A percentile compares a stretch with the other conserved stretches of the same genome.
These are phyloP conservation scores for Colletotrichum tropicicola DNA, from an alignment of 2,329 filamentous ascomycete species.

Conservation along the genomic window DNA sequence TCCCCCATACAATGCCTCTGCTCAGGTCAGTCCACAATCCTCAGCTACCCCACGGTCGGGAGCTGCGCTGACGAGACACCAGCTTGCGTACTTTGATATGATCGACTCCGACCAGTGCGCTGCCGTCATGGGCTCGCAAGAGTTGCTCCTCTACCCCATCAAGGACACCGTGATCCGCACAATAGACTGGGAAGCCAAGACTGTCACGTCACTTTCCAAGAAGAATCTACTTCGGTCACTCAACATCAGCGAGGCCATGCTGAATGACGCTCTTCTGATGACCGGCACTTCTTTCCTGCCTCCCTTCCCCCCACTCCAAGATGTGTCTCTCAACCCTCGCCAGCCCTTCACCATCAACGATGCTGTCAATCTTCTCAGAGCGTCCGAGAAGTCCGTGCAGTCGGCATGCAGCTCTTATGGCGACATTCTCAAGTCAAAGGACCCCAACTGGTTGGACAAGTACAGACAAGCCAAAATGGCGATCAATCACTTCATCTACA, in stretches of 20 bases:
- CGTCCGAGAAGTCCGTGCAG: constrained; percentile 75
- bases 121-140: constrained; percentile 84
- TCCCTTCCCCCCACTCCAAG: constrained; percentile 80
- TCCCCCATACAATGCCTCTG: constrained; percentile 87
- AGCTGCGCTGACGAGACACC: constrained; percentile 38
- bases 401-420: constrained; percentile 80
- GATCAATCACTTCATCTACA: constrained; percentile 87
- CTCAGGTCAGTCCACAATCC: constrained; percentile 69
- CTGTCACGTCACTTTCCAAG: constrained; percentile 71
- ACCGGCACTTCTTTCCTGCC: constrained; percentile 83
- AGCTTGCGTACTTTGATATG: constrained; percentile 83
- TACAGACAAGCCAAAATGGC: constrained; percentile 88
- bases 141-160: constrained; percentile 86
- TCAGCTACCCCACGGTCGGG: not conserved
- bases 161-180: constrained; percentile 75
- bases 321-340: constrained; percentile 60
- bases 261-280: constrained; percentile 86
- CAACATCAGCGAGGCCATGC: constrained; percentile 73
- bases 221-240: constrained; percentile 76
- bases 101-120: constrained; percentile 73
- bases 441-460: constrained; percentile 82
- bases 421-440: constrained; percentile 77
- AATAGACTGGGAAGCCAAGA: constrained; percentile 75
- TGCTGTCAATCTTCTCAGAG: constrained; percentile 80
- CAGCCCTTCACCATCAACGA: constrained; percentile 74